Percentiles rank a stretch among this genome's conserved stretches.
Conservation (phyloP, 2,329 filamentous ascomycete species). For the Ciborinia camelliae region DNA sequence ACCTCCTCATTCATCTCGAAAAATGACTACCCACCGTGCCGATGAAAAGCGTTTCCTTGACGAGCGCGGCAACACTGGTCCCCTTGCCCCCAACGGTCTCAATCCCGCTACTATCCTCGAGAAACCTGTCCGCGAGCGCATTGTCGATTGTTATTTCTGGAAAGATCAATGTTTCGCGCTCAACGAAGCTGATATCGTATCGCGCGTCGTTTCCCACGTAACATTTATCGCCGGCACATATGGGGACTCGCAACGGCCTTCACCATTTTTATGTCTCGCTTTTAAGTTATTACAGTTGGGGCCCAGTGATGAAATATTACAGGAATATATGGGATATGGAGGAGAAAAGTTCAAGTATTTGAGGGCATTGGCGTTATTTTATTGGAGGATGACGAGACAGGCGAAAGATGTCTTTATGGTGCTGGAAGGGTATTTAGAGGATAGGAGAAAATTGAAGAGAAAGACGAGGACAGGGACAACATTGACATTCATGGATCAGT, state of each 20-base stretch:
- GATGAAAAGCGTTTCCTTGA: conserved; percentile 83
- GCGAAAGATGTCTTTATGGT: conserved; percentile 75
- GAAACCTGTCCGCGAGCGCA: conserved; percentile 91
- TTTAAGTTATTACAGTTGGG: conserved; percentile 92
- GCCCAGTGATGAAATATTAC: conserved; percentile 73
- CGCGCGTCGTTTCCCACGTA: conserved; percentile 82
- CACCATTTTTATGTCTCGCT: conserved; percentile 87
- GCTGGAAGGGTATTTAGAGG: conserved; percentile 78
- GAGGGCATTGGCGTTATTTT: conserved; percentile 84
- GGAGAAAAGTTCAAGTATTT: conserved; percentile 82
- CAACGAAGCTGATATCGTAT: conserved; percentile 78
- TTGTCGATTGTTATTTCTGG: conserved; percentile 95
- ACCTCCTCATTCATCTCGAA: neutral
- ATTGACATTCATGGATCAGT: conserved; percentile 83
- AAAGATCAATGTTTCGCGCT: conserved; percentile 98
- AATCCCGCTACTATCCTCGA: conserved; percentile 96
- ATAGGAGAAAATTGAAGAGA: conserved; percentile 78
- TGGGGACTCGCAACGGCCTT: conserved; percentile 78
- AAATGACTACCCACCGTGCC: conserved; percentile 60
- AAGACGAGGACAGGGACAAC: conserved; percentile 70
- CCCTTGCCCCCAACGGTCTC: conserved; percentile 77
- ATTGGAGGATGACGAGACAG: conserved; percentile 82
- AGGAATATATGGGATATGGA: conserved; percentile 74
- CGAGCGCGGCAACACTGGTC: conserved; percentile 76
- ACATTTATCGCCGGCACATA: conserved; percentile 84